Evolutionary conservation across 257 asterid species (phyloP).

Genomic region (Przewalskia tangutica): DNA sequence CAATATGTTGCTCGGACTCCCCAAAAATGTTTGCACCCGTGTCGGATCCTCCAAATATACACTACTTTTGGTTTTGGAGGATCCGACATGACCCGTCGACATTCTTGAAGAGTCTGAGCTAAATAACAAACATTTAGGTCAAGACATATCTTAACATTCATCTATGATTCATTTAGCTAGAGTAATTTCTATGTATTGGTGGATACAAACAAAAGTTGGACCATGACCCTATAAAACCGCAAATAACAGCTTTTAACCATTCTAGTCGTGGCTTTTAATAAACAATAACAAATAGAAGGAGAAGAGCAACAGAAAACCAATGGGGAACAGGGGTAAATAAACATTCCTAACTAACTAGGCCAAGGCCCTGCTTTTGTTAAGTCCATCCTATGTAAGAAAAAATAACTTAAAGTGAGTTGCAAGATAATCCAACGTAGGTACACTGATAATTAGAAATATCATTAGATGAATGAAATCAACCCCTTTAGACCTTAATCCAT

Average conservation of each 20-base stretch:
- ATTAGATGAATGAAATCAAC: background rate
- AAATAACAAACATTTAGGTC: background rate
- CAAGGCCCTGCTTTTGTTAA: background rate
- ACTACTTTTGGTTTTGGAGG: no score
- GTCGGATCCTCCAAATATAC: no score
- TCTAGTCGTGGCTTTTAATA: background rate
- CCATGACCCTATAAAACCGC: background rate
- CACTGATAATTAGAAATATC: no score
- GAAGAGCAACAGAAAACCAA: background rate
- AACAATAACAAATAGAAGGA: background rate
- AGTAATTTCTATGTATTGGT: background rate
- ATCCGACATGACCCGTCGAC: no score
- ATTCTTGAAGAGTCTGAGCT: no score
- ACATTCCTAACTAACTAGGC: background rate
- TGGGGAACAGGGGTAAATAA: background rate
- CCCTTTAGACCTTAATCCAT: background rate
- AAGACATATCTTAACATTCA: background rate
- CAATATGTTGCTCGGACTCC: no score
- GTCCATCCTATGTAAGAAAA: no score
- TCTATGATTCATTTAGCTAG: background rate
- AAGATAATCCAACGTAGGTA: no score
- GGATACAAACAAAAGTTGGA: background rate
- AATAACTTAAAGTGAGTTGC: no score
- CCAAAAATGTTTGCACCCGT: no score
- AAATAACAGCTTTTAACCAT: background rate